These are phyloP conservation scores for Suhomyces bokatorum DNA, from an alignment of 1,139 yeast genomes.

Conservation along the genomic window DNA sequence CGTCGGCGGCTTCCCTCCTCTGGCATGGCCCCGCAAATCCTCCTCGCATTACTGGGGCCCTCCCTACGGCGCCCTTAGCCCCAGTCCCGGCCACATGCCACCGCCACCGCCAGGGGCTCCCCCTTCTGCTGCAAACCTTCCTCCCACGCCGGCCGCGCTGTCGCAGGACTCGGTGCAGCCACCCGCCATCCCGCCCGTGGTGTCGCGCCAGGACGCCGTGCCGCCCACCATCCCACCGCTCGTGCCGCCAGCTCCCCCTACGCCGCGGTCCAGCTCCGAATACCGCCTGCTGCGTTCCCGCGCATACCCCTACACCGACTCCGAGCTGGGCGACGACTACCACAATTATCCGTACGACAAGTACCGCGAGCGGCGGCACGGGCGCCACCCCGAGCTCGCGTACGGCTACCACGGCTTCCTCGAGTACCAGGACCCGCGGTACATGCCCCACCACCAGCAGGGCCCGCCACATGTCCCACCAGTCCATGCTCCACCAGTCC, in stretches of 20 bases:
- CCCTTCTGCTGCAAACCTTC: not conserved
- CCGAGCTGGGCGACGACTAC: constrained; percentile 1
- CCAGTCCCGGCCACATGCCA: not conserved
- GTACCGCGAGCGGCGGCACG: not conserved
- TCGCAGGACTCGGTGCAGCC: not conserved
- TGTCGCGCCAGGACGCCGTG: not conserved
- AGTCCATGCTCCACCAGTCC: too few relatives aligned
- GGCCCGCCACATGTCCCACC: too few relatives aligned
- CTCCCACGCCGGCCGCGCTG: not conserved
- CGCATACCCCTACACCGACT: not conserved
- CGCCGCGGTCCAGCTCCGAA: not conserved
- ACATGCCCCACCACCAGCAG: too few relatives aligned
- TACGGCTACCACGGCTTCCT: not conserved
- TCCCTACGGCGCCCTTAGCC: not conserved
- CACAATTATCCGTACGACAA: not conserved
- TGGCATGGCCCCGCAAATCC: constrained; percentile 2
- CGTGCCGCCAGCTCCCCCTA: not conserved
- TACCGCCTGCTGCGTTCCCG: constrained; percentile 1
- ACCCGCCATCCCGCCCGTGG: not conserved
- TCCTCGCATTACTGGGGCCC: not conserved
- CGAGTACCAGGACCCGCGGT: not conserved
- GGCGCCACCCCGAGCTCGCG: too few relatives aligned
- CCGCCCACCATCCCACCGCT: not conserved
- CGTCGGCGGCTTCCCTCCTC: constrained; percentile 1
- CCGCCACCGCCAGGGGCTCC: not conserved